A percentile compares a stretch with the other conserved stretches of the same genome.
phyloP scores from a whole-genome alignment of 2,329 filamentous ascomycete species.

The Aschersonia sp. region DNA sequence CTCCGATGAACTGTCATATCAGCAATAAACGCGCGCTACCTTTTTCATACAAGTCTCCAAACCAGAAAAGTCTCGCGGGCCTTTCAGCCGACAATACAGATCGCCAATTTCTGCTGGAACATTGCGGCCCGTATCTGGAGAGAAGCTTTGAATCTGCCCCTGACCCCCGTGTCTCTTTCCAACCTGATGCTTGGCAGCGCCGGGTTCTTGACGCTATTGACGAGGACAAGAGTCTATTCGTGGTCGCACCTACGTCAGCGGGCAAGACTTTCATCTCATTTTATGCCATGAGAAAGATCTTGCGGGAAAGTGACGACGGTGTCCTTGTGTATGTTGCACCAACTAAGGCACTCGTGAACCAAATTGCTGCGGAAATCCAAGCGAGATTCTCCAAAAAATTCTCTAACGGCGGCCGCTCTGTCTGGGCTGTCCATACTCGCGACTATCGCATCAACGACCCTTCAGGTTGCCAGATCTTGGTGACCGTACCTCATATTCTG shows the following conservation, averaged over 20 bases:
- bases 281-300: conserved; percentile 67
- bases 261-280: conserved; percentile 79
- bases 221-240: conserved; percentile 52
- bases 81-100: not conserved
- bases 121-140: conserved; percentile 54
- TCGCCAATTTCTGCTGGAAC: conserved; percentile 15
- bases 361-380: conserved; percentile 68
- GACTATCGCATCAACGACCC: conserved; percentile 65
- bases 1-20: not conserved
- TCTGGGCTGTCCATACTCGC: conserved; percentile 67
- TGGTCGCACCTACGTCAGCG: conserved; percentile 64
- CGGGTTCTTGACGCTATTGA: conserved; percentile 62
- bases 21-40: not conserved
- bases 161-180: conserved; percentile 54
- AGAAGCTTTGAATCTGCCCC: conserved; percentile 54
- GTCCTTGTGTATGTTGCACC: conserved; percentile 68
- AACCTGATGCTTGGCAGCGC: conserved; percentile 65
- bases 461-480: conserved; percentile 56
- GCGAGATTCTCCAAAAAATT: conserved; percentile 58
- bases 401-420: conserved; percentile 44
- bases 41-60: not conserved
- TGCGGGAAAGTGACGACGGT: conserved; percentile 52
- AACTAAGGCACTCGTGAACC: conserved; percentile 70
- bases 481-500: conserved; percentile 65
- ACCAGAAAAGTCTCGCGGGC: not conserved